phyloP scores from a whole-genome alignment of 345 rosid species.

The Gossypium herbaceum region DNA sequence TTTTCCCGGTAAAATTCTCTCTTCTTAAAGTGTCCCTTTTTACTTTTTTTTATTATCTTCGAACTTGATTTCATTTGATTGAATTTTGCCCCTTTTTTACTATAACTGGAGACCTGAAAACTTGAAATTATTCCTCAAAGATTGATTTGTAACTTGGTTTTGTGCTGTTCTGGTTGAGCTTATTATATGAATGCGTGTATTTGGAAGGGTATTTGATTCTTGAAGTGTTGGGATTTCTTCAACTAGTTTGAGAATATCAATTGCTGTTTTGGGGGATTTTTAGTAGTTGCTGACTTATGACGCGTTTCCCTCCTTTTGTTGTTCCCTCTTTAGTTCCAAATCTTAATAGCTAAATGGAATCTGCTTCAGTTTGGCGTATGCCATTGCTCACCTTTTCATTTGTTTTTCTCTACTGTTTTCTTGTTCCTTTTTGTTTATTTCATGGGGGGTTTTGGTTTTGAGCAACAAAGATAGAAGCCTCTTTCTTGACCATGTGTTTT shows the following conservation, averaged over 20 bases:
- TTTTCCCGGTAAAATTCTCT: slow-evolving; percentile 31
- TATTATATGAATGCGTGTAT: background rate
- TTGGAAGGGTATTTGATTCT: background rate
- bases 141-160: background rate
- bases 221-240: background rate
- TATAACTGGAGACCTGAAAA: background rate
- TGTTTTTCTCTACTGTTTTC: background rate
- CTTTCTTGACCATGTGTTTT: background rate
- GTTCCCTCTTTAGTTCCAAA: background rate
- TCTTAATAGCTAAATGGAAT: background rate
- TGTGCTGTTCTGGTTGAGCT: background rate
- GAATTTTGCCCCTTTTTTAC: background rate
- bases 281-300: background rate
- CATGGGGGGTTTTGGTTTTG: background rate
- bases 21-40: background rate
- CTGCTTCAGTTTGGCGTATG: background rate
- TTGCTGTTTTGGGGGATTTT: background rate
- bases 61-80: background rate
- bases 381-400: background rate
- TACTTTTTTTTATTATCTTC: background rate
- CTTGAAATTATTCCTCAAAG: background rate
- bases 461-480: background rate
- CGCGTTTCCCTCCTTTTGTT: background rate
- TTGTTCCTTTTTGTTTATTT: background rate
- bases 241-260: background rate